Evolutionary conservation across 768 basidiomycete genomes (phyloP), one percentile per base, ranked within the genome.

Genomic region (Clitopilus hobsonii): DNA sequence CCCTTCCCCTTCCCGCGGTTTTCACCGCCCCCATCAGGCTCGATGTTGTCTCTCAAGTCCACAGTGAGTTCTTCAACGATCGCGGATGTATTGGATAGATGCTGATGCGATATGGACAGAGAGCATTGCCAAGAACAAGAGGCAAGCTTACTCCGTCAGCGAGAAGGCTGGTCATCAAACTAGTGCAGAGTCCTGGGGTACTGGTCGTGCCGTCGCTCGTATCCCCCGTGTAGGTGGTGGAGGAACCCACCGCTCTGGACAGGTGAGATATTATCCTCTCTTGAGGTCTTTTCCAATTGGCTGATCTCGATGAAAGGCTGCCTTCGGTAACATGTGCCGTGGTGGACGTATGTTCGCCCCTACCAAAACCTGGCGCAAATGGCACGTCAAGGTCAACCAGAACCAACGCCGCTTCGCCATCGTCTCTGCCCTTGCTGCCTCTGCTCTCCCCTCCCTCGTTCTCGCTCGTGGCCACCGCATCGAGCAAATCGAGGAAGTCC

Each of bases 321-420:
- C 97, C 27, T 98, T 98, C 78, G 97, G 97, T 69, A 98, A 98
- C 89, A 98, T 99, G 97, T 98, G 96, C 83, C 91, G 97, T 74
- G 96, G 97, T 69, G 97, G 97, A 80, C 94, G 97, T 70, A 98
- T 99, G 97, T 98, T 99, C 76, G 96, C 96, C 25, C 97, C 97
- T 16, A 98, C 96, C 77, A 98, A 97, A 82, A 91, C 86, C 70
- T 98, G 95, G 96, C 89, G 96, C 77, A 95, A 87, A 74, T 99
- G 97, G 97, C 97, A 99, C 78, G 91, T 98, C 80, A 99, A 98
- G 81, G 91, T 98, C 58, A 95, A 95, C 87, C 91, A 94, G 82
- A 96, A 95, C 84, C 95, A 98, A 77, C 91, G 91, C 72, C 91
- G 97, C 61, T 99, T 94, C 73, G 97, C 97, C 54, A 86, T 91